Evolutionary conservation across 2,329 filamentous ascomycete species (phyloP), one percentile per base, ranked within the genome.

Genomic region (Aspergillus tanneri): DNA sequence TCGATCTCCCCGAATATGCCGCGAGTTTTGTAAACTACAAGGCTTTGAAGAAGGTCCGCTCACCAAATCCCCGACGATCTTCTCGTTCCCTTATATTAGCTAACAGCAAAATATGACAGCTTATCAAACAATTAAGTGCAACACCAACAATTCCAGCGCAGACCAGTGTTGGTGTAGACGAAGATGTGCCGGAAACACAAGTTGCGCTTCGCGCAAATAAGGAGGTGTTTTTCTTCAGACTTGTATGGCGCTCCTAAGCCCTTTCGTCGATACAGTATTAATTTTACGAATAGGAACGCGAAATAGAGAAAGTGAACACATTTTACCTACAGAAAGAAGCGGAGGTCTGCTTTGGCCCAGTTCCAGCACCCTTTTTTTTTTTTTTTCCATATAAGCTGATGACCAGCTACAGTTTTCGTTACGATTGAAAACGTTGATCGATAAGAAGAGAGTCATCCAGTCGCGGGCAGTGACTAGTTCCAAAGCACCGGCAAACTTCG

Each of bases 11-110:
- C 52, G 93, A 99, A 81, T 99, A 99, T 86, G 92, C 93, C 54
- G 90, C 92, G 57, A 96, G 91, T 74, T 99, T 99, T 69, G 91
- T 97, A 62, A 96, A 99, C 75, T 99, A 99, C 79, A 99, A 99
- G 77, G 91, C 90, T 52, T 79, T 99, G 61, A 99, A 99, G 75
- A 97, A 97, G 89, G 93, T 95, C 44, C 5, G 56, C 44, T 18
- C 7, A 11, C 11, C 11, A n/a, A 19, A 12, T 12, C 11, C 19
- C 30, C 14, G n/a, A 11, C 16, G 22, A 10, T 12, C 5, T 14
- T 2, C 23, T n/a, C 18, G 34, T 34, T 35, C n/a, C 46, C 24
- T 11, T 10, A 24, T 38, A 35, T 22, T 22, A 18, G n/a, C 12
- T 41, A 50, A 51, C 62, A 59, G 57, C 57, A 66, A 72, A 56